These are phyloP conservation scores for Castanea sativa DNA, from an alignment of 306 rosid genomes.

Conservation along the genomic window DNA sequence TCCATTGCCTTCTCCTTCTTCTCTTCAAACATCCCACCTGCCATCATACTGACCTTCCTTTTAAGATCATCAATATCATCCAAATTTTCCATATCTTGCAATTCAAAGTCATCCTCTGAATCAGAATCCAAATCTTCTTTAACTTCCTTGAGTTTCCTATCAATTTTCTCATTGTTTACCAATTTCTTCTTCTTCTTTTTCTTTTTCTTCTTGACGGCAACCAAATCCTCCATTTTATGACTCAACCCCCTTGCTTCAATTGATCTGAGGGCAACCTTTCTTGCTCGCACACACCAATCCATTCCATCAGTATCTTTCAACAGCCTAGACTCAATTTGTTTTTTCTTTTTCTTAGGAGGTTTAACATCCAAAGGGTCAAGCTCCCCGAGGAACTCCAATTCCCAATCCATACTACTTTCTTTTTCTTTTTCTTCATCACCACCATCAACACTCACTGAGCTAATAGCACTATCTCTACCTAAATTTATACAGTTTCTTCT, in stretches of 20 bases:
- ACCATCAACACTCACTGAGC: constrained; percentile 21
- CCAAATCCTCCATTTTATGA: constrained; percentile 51
- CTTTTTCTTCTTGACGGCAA: constrained; percentile 53
- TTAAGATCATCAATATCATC: constrained; percentile 38
- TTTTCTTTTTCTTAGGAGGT: constrained; percentile 58
- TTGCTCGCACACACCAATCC: constrained; percentile 91
- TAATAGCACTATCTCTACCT: constrained; percentile 20
- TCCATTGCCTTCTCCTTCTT: constrained; percentile 61
- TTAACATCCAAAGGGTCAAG: constrained; percentile 66
- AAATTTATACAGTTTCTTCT: constrained; percentile 34
- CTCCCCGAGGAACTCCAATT: constrained; percentile 60
- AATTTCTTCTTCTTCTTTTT: constrained; percentile 47
- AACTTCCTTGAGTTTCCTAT: constrained; percentile 36
- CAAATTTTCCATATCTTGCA: constrained; percentile 17
- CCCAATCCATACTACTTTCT: constrained; percentile 53
- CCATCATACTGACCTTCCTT: constrained; percentile 50
- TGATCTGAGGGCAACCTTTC: constrained; percentile 63
- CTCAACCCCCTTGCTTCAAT: constrained; percentile 68
- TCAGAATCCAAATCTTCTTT: constrained; percentile 34
- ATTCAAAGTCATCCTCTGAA: constrained; percentile 42
- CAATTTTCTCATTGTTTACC: constrained; percentile 34
- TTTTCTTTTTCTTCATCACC: constrained; percentile 23
- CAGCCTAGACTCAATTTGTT: constrained; percentile 41
- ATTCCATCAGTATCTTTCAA: constrained; percentile 58
- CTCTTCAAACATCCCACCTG: constrained; percentile 56